Evolutionary conservation across 2,329 filamentous ascomycete species (phyloP).

Genomic region (Cladophialophora immunda): DNA sequence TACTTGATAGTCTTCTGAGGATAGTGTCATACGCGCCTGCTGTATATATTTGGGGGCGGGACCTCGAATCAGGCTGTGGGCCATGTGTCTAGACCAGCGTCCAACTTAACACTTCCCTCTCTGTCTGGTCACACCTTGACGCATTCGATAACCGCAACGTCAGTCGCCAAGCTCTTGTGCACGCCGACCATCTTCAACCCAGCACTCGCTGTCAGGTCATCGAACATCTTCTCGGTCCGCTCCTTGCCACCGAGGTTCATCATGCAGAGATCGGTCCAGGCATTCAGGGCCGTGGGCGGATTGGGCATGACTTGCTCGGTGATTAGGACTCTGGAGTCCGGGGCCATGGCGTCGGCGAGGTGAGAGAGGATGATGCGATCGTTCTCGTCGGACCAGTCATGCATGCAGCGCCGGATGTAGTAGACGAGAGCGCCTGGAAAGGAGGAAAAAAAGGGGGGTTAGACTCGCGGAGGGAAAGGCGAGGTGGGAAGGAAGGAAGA

Average conservation of each 20-base stretch:
- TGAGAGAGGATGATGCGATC: constrained; percentile 42
- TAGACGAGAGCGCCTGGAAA: constrained; percentile 1
- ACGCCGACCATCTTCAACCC: constrained; percentile 35
- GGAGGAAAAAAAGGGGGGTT: neutral
- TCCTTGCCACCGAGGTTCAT: constrained; percentile 43
- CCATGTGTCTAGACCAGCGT: neutral
- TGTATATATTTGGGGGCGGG: neutral
- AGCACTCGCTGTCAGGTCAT: constrained; percentile 36
- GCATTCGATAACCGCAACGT: constrained; percentile 2
- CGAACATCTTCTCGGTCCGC: constrained; percentile 41
- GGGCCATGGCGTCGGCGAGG: constrained; percentile 37
- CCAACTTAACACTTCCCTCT: neutral
- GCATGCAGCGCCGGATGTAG: constrained; percentile 27
- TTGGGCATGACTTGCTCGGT: constrained; percentile 43
- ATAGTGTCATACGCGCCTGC: constrained; percentile 2
- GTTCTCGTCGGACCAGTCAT: constrained; percentile 40
- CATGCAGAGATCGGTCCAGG: constrained; percentile 41
- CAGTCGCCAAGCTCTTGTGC: constrained; percentile 7
- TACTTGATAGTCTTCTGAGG: constrained; percentile 1
- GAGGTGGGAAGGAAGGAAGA: constrained; percentile 1
- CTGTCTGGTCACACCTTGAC: constrained; percentile 2
- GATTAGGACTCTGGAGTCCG: constrained; percentile 42
- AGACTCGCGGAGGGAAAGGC: neutral
- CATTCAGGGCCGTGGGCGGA: constrained; percentile 31
- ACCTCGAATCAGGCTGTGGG: constrained; percentile 2